Evolutionary conservation across 345 rosid species (phyloP), one percentile per base, ranked within the genome.

Genomic region (Dimocarpus longan): DNA sequence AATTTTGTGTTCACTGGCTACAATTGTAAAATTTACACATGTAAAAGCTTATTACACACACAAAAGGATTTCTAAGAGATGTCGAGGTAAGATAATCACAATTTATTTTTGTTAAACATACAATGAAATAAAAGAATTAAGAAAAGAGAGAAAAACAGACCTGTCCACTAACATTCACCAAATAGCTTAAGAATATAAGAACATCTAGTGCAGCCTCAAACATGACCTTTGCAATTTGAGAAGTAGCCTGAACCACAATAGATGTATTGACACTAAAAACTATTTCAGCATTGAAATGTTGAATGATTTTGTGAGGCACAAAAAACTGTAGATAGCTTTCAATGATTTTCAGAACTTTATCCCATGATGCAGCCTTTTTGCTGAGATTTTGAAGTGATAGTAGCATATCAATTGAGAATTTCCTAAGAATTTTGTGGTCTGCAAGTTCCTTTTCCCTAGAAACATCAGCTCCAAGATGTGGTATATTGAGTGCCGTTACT

Each of bases 151-250:
- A 24, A 50, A 73, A 80, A 79, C 95, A 84, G 66, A 95, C 99
- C 97, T 91, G 97, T 68, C 90, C 93, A 81, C 95, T 79, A 43
- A 91, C 73, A 82, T 82, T 88, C 77, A 88, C 86, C 86, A 96
- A 88, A 90, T 96, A 96, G 87, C 83, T 88, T 69, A 93, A 79
- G 81, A 94, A 90, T 63, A 96, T 90, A 75, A 90, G 92, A 80
- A 91, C 77, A 75, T 94, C 97, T 62, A 88, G 78, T 66, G 99
- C 90, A 76, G 92, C 90, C 86, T 94, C 98, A 84, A 94, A 90
- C 97, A 94, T 96, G 71, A 82, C 84, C 87, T 86, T 90, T 18
- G 90, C 92, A 87, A 91, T 88, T 89, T 93, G 99, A 72, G 93
- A 86, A 80, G 92, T 84, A 62, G 98, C 92, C 82, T 91, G 98